Evolutionary conservation across 352 stramenopile genomes (phyloP).

Genomic region (Pythium phragmiticola): DNA sequence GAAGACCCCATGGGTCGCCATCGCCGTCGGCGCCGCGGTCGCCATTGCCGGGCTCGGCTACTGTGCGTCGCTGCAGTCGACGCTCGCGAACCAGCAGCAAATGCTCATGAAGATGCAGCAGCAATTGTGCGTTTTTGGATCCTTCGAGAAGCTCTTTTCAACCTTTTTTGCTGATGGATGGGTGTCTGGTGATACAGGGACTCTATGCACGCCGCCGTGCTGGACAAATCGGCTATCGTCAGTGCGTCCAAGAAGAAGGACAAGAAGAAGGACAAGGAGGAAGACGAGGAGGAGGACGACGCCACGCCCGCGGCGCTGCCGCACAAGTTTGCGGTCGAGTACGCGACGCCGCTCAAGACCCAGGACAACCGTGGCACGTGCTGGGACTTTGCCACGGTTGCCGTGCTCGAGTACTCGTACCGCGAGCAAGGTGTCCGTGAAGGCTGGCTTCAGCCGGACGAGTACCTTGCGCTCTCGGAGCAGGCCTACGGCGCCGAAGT

Average conservation of each 20-base stretch:
- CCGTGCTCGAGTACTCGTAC: slow-evolving; percentile 67
- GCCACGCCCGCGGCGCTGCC: slow-evolving; percentile 29
- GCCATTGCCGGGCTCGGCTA: slow-evolving; percentile 36
- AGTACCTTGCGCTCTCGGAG: slow-evolving; percentile 63
- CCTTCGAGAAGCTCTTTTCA: too few relatives aligned
- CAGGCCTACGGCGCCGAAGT: slow-evolving; percentile 66
- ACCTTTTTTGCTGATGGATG: neutral
- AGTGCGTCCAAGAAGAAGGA: slow-evolving; percentile 23
- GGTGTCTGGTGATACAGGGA: slow-evolving; percentile 26
- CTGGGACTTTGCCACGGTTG: slow-evolving; percentile 69
- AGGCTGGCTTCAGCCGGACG: slow-evolving; percentile 50
- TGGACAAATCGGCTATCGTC: slow-evolving; percentile 26
- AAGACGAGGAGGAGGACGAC: neutral
- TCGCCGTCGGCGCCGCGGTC: slow-evolving; percentile 37
- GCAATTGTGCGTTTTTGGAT: slow-evolving; percentile 37
- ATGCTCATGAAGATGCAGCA: slow-evolving; percentile 44
- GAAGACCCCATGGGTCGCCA: slow-evolving; percentile 28
- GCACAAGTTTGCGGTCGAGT: slow-evolving; percentile 55
- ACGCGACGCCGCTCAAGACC: slow-evolving; percentile 64
- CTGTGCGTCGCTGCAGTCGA: slow-evolving; percentile 41
- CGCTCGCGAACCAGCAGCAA: slow-evolving; percentile 18
- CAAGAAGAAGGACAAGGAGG: slow-evolving; percentile 8
- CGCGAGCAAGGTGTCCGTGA: slow-evolving; percentile 50
- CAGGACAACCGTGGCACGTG: slow-evolving; percentile 67
- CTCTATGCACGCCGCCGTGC: slow-evolving; percentile 43